These are phyloP conservation scores for Rhododendron ovatum DNA, from an alignment of 148 eudicot genomes.

Conservation along the genomic window DNA sequence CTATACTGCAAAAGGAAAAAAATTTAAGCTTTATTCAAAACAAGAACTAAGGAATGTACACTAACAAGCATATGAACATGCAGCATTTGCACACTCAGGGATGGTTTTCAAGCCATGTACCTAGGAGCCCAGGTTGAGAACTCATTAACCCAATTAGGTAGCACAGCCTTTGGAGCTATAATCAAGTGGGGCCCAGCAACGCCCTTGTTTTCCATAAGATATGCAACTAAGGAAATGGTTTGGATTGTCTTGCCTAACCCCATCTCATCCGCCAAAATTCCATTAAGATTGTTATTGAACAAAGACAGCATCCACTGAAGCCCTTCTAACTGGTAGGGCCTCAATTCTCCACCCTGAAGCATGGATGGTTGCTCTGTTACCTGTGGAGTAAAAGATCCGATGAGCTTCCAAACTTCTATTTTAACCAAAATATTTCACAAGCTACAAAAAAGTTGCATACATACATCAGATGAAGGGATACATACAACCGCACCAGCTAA, in stretches of 20 bases:
- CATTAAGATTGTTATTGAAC: conserved; percentile 93
- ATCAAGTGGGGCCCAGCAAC: conserved; percentile 93
- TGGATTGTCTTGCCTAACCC: conserved; percentile 98
- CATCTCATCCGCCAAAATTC: conserved; percentile 99
- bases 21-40: conserved; percentile 12
- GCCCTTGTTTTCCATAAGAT: conserved; percentile 83
- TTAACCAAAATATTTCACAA: not conserved
- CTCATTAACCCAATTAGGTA: conserved; percentile 91
- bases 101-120: conserved; percentile 29
- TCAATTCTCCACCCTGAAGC: conserved; percentile 99
- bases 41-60: not conserved
- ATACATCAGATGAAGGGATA: not conserved
- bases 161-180: conserved; percentile 96
- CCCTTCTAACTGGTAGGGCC: conserved; percentile 94
- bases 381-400: conserved; percentile 28
- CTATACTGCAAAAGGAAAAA: conserved; percentile 51
- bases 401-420: not conserved
- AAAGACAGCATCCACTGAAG: conserved; percentile 98
- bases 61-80: conserved; percentile 2
- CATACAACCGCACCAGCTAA: not conserved
- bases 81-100: not conserved
- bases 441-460: not conserved
- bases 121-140: conserved; percentile 89
- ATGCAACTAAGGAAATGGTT: conserved; percentile 86
- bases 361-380: conserved; percentile 93